Evolutionary conservation across 2,329 filamentous ascomycete genomes (phyloP), one percentile per base, ranked within the genome.

Genomic region (Malbranchea zuffiana): DNA sequence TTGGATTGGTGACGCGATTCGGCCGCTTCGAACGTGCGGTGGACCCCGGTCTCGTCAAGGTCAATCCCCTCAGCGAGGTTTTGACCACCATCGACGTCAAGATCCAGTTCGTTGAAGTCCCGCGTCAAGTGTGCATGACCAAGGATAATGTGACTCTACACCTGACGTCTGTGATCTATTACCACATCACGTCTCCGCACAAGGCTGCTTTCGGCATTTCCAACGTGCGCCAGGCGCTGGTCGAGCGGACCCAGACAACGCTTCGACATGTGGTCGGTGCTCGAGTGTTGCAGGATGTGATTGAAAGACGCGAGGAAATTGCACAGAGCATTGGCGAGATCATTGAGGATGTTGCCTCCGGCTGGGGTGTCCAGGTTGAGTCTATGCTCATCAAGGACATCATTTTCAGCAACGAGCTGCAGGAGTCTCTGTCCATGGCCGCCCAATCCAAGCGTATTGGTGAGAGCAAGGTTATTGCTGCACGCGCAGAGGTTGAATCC

Each of bases 381-480:
- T 87, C 80, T 55, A 98, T 98, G 88, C 78, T 98, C 49, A 88
- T 98, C 74, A 96, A 98, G 68, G 90, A 98, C 62, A 93, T 98
- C 57, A 82, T 96, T 59, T 98, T 98, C 75, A 86, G 78, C 64
- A 78, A 85, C 55, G 90, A 96, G 50, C 72, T 98, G 29, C 90
- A 98, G 64, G 88, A 96, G 55, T 90, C 83, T 12, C 75, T 98
- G 33, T 93, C 84, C 56, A 96, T 98, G 90, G 90, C 90, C 25
- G 90, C 90, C 3, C 90, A 98, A 72, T 85, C 81, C 69, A 96
- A 96, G 80, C 81, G 90, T 50, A 94, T 95, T 40, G 90, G 90
- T 66, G 90, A 98, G 65, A 86, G 81, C 67, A 98, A 98, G 72
- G 85, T 98, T 58, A 96, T 98, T 57, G 86, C 86, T 41, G 90